Evolutionary conservation across 345 rosid genomes (phyloP), one percentile per base, ranked within the genome.

Genomic region (Nasturtium officinale): DNA sequence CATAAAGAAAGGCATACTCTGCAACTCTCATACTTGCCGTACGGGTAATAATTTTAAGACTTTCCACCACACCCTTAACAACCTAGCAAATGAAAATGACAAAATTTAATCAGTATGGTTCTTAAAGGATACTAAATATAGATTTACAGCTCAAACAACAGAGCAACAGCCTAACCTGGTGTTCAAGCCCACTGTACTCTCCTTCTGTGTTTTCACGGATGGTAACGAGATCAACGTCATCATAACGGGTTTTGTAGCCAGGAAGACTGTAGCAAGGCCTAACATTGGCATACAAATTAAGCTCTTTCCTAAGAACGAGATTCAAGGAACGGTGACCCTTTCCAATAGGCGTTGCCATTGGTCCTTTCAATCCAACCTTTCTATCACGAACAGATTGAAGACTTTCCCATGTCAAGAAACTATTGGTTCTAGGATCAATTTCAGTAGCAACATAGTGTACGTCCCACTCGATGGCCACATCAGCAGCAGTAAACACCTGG

Each of bases 291-390:
- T 90, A 91, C 68, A 95, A 74, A 76, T 92, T 90, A 63, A 95
- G 90, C 65, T 95, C 99, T 79, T 95, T 90, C 87, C 99, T 85
- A 38, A 92, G 83, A 29, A 96, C 89, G 48, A 95, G 92, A 48
- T 92, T 95, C 85, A 95, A 77, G 37, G 99, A 95, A 46, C 99
- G 88, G 76, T 95, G 99, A 50, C 99, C 99, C 69, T 91, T 95
- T 21, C 99, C 99, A 71, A 95, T 89, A 16, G 99, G 98, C 3
- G 99, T 95, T 5, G 99, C 98, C 98, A 95, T 95, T 26, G 98
- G 98, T 43, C 99, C 99, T 87, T 95, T 95, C 79, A 92, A 83
- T 6, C 99, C 99, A 17, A 90, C 96, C 74, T 65, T 71, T 66
- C 85, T 88, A 23, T 69, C 62, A 56, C 86, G 81, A 13, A 95